Evolutionary conservation across 352 stramenopile species (phyloP).

Genomic region (Phytophthora sansomeana): DNA sequence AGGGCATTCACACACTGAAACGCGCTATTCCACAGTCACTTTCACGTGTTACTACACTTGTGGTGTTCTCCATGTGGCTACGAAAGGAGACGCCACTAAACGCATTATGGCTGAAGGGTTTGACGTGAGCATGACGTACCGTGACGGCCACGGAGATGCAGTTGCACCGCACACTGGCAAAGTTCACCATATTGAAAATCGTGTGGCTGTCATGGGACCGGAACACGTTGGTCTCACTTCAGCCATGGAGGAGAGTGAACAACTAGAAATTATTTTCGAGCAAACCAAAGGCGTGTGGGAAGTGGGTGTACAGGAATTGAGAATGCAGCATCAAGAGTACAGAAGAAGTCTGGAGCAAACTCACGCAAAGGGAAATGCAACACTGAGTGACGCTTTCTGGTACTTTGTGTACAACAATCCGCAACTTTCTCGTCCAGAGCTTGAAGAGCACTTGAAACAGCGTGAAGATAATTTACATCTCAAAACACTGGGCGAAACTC

Average conservation of each 20-base stretch:
- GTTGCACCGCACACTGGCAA: slow-evolving; percentile 40
- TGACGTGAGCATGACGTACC: slow-evolving; percentile 51
- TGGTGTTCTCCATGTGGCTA: slow-evolving; percentile 23
- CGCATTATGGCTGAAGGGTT: slow-evolving; percentile 57
- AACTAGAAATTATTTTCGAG: slow-evolving; percentile 33
- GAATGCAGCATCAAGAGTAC: slow-evolving; percentile 32
- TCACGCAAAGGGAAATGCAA: slow-evolving; percentile 30
- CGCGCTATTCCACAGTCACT: slow-evolving; percentile 33
- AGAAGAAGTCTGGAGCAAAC: slow-evolving; percentile 30
- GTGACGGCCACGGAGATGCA: slow-evolving; percentile 46
- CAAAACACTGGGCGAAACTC: slow-evolving; percentile 17
- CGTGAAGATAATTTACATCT: slow-evolving; percentile 41
- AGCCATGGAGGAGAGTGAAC: slow-evolving; percentile 41
- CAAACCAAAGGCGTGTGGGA: slow-evolving; percentile 33
- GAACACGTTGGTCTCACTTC: slow-evolving; percentile 41
- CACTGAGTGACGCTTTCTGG: slow-evolving; percentile 56
- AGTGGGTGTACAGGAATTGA: slow-evolving; percentile 19
- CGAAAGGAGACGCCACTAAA: slow-evolving; percentile 18
- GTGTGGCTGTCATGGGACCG: slow-evolving; percentile 34
- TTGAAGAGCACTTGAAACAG: slow-evolving; percentile 36
- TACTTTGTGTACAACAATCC: slow-evolving; percentile 58
- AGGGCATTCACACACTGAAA: slow-evolving; percentile 33
- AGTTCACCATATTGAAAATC: slow-evolving; percentile 39
- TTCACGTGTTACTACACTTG: slow-evolving; percentile 51
- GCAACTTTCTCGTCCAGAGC: slow-evolving; percentile 20